A percentile compares a stretch with the other conserved stretches of the same genome.
Conservation (phyloP, 75 land plant species). For the Chamaecyparis obtusa region DNA sequence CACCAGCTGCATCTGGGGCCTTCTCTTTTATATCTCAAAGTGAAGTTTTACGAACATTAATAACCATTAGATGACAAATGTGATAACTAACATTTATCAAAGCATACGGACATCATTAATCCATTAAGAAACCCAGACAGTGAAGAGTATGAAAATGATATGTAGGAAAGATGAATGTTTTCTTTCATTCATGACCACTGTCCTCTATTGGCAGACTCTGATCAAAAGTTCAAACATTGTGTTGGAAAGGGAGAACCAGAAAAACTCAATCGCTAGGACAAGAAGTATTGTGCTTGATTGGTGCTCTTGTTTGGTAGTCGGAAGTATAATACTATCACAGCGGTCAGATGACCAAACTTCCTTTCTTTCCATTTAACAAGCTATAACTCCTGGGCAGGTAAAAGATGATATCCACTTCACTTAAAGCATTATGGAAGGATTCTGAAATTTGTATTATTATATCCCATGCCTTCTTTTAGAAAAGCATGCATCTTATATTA, state of each 20-base stretch:
- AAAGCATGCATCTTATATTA: too few species aligned
- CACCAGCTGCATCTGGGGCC: not conserved
- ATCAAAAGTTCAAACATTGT: not conserved
- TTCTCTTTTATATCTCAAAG: not conserved
- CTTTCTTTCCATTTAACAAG: too few species aligned
- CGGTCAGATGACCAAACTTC: not conserved
- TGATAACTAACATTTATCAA: not conserved
- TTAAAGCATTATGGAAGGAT: too few species aligned
- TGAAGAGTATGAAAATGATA: not conserved
- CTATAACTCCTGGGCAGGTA: too few species aligned
- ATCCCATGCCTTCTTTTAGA: too few species aligned
- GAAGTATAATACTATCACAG: not conserved
- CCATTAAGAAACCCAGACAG: not conserved
- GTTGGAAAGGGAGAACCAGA: not conserved
- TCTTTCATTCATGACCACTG: not conserved
- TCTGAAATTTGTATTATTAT: too few species aligned
- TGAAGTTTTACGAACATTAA: not conserved
- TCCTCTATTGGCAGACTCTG: not conserved
- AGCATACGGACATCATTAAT: not conserved
- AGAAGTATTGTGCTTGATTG: not conserved
- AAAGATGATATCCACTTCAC: too few species aligned
- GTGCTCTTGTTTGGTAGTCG: not conserved
- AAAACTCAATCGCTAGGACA: not conserved
- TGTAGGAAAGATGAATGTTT: not conserved
- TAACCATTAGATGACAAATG: not conserved